Percentiles rank a stretch among this genome's conserved stretches.
phyloP scores from a whole-genome alignment of 2,329 filamentous ascomycete species.

The Tolypocladium endophyticum region DNA sequence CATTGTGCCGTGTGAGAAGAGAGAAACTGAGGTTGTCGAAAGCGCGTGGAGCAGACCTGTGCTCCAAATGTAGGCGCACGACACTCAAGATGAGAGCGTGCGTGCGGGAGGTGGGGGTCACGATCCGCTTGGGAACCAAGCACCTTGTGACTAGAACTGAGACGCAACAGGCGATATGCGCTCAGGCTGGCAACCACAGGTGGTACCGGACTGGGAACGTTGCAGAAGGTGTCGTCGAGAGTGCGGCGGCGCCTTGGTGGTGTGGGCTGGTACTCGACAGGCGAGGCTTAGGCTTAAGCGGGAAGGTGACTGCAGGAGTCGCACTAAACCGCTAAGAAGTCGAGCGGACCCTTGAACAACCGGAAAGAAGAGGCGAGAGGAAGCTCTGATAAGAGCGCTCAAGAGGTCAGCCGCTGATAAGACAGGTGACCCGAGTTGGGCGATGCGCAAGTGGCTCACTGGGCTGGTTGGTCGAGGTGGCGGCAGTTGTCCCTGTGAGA shows the following conservation, averaged over 20 bases:
- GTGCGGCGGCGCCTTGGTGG: background rate
- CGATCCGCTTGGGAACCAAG: background rate
- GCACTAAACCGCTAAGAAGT: background rate
- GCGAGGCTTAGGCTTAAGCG: constrained; percentile 4
- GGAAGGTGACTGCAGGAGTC: constrained; percentile 7
- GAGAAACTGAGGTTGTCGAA: background rate
- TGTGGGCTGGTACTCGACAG: background rate
- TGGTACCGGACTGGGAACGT: constrained; percentile 1
- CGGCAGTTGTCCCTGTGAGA: background rate
- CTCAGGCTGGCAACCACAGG: background rate
- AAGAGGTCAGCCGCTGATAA: background rate
- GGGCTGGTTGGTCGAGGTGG: background rate
- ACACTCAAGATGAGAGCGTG: background rate
- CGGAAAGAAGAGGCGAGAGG: background rate
- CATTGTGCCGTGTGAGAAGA: constrained; percentile 17
- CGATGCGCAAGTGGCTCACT: background rate
- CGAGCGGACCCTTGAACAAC: background rate
- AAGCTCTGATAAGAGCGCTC: background rate
- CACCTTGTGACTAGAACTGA: background rate
- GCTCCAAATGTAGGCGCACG: background rate
- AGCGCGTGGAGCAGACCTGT: background rate
- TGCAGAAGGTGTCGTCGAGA: constrained; percentile 3
- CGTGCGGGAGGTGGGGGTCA: background rate
- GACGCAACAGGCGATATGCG: background rate
- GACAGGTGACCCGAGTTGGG: background rate